Evolutionary conservation across 306 rosid species (phyloP).

Genomic region (Vigna radiata): DNA sequence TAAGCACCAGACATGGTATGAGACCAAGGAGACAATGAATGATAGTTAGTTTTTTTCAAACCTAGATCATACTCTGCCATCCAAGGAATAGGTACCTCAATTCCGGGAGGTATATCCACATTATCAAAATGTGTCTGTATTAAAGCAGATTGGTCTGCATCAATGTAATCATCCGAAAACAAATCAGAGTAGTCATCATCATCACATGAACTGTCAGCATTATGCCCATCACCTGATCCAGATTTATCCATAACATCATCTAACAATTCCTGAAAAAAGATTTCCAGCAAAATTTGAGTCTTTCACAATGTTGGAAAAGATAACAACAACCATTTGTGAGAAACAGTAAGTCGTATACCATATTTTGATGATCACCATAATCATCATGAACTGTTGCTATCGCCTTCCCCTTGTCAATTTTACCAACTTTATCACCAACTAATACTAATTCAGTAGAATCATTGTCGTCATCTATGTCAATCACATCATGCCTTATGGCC

Average conservation of each 20-base stretch:
- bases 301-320: conserved; percentile 10
- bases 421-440: conserved; percentile 50
- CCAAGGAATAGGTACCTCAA: conserved; percentile 88
- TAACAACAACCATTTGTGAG: conserved; percentile 36
- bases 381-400: conserved; percentile 46
- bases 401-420: conserved; percentile 65
- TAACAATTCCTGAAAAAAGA: conserved; percentile 53
- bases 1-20: conserved; percentile 41
- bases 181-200: conserved; percentile 52
- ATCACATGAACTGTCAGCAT: conserved; percentile 61
- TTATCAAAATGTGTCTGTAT: conserved; percentile 75
- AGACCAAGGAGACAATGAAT: conserved; percentile 41
- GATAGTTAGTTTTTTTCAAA: conserved; percentile 48
- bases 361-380: conserved; percentile 46
- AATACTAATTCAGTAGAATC: conserved; percentile 53
- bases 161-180: conserved; percentile 59
- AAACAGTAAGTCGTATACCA: conserved; percentile 55
- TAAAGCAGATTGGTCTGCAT: conserved; percentile 60
- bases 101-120: conserved; percentile 72
- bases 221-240: conserved; percentile 36
- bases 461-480: conserved; percentile 62
- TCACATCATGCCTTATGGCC: conserved; percentile 58
- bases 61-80: conserved; percentile 47
- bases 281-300: conserved; percentile 37
- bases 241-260: conserved; percentile 47